These are phyloP conservation scores for Dothistroma pini DNA, from an alignment of 2,329 filamentous ascomycete species.

Conservation along the genomic window DNA sequence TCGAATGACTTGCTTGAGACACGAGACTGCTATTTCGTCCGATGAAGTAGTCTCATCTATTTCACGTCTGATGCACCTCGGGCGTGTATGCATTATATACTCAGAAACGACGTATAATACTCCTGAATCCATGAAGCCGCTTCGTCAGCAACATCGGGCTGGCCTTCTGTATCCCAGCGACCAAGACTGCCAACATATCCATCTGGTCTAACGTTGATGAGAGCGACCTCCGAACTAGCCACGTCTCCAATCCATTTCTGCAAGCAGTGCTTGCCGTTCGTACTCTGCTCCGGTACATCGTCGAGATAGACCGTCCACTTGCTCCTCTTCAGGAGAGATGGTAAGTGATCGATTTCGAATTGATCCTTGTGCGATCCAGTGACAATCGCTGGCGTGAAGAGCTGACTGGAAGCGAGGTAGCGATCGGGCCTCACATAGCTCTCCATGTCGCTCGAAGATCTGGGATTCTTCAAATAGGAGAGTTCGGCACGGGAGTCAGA, in stretches of 20 bases:
- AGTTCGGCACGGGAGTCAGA: conserved; percentile 58
- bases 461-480: conserved; percentile 60
- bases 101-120: conserved; percentile 51
- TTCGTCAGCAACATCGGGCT: conserved; percentile 19
- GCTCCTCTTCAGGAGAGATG: conserved; percentile 58
- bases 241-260: conserved; percentile 67
- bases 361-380: conserved; percentile 61
- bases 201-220: conserved; percentile 68
- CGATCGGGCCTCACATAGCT: conserved; percentile 64
- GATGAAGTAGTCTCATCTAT: too few species aligned
- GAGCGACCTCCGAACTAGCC: conserved; percentile 54
- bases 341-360: conserved; percentile 64
- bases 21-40: too few species aligned
- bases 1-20: too few species aligned
- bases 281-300: conserved; percentile 55
- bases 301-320: conserved; percentile 72
- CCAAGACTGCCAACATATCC: conserved; percentile 68
- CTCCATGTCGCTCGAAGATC: conserved; percentile 57
- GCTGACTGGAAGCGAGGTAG: conserved; percentile 63
- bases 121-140: conserved; percentile 48
- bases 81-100: not conserved
- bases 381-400: conserved; percentile 67
- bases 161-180: conserved; percentile 33
- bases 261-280: conserved; percentile 52
- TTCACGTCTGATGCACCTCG: too few species aligned